Conservation (phyloP, 495 filamentous ascomycete genomes). For the Opeltia flavorubescens region DNA sequence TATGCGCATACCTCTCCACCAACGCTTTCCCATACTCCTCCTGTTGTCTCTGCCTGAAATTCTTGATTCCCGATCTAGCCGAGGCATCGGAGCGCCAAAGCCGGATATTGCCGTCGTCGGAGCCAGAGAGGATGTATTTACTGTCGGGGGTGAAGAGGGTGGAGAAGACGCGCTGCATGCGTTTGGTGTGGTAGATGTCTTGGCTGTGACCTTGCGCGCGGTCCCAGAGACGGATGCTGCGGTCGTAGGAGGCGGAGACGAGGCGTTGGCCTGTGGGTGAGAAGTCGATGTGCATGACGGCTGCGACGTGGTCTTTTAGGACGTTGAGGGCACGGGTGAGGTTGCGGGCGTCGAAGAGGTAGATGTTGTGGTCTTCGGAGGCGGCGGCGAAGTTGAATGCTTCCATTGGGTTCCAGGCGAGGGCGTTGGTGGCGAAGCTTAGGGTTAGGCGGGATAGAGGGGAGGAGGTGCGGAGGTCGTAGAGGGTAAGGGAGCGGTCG, state of each 20-base stretch:
- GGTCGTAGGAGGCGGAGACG: constrained; percentile 79
- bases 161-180: constrained; percentile 94
- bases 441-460: constrained; percentile 68
- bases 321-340: constrained; percentile 74
- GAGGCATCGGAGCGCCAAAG: constrained; percentile 89
- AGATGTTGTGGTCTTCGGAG: constrained; percentile 65
- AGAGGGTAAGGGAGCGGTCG: constrained; percentile 75
- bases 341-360: constrained; percentile 81
- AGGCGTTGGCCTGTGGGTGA: constrained; percentile 89
- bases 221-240: constrained; percentile 66
- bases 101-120: constrained; percentile 86
- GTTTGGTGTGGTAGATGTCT: constrained; percentile 93
- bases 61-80: constrained; percentile 71
- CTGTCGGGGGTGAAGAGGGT: constrained; percentile 74
- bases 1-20: constrained; percentile 73
- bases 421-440: constrained; percentile 66
- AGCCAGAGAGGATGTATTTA: constrained; percentile 72
- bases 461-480: constrained; percentile 77
- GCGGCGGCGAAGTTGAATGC: constrained; percentile 82
- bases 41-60: constrained; percentile 63
- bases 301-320: constrained; percentile 89
- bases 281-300: constrained; percentile 95
- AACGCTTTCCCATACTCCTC: constrained; percentile 88
- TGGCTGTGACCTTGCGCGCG: constrained; percentile 67
- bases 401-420: constrained; percentile 94